Conservation (phyloP, 352 stramenopile genomes). For the Pseudoperonospora humuli region DNA sequence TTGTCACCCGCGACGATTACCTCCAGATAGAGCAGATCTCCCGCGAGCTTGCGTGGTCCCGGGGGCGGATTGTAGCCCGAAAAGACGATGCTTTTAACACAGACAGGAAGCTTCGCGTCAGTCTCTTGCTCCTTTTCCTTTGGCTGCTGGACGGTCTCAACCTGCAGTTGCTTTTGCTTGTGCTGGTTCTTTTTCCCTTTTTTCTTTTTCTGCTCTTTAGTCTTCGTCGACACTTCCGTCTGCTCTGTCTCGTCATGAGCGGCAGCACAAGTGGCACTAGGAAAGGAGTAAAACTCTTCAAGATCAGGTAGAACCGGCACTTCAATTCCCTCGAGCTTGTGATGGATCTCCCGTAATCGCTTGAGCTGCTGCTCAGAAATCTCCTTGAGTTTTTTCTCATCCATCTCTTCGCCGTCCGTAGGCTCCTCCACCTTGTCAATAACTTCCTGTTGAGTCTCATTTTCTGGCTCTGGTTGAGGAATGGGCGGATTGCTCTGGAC, state of each 20-base stretch:
- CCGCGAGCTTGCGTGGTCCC: slow-evolving; percentile 81
- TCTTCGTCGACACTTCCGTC: slow-evolving; percentile 21
- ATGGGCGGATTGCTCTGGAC: slow-evolving; percentile 79
- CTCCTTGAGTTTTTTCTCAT: slow-evolving; percentile 62
- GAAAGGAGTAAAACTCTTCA: slow-evolving; percentile 61
- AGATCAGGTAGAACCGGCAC: slow-evolving; percentile 58
- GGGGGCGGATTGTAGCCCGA: slow-evolving; percentile 94
- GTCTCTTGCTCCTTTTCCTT: slow-evolving; percentile 30
- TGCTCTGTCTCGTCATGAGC: slow-evolving; percentile 16
- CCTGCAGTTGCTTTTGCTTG: slow-evolving; percentile 19
- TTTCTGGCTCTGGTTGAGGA: slow-evolving; percentile 32
- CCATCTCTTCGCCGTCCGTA: slow-evolving; percentile 12
- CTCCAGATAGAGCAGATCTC: slow-evolving; percentile 93
- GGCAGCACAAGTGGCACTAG: slow-evolving; percentile 2
- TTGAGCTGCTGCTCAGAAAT: slow-evolving; percentile 76
- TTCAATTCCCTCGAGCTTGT: slow-evolving; percentile 68
- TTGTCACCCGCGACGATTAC: slow-evolving; percentile 63
- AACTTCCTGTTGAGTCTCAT: slow-evolving; percentile 18
- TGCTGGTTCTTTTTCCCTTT: slow-evolving; percentile 35
- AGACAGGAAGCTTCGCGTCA: slow-evolving; percentile 66
- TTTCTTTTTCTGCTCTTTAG: slow-evolving; percentile 32
- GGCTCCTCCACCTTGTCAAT: slow-evolving; percentile 13
- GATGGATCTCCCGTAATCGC: slow-evolving; percentile 72
- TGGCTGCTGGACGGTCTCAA: slow-evolving; percentile 21
- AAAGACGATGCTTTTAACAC: slow-evolving; percentile 87